A percentile compares a stretch with the other conserved stretches of the same genome.
Evolutionary conservation across 2,329 filamentous ascomycete genomes (phyloP).

Genomic region (Fusarium scirpi): DNA sequence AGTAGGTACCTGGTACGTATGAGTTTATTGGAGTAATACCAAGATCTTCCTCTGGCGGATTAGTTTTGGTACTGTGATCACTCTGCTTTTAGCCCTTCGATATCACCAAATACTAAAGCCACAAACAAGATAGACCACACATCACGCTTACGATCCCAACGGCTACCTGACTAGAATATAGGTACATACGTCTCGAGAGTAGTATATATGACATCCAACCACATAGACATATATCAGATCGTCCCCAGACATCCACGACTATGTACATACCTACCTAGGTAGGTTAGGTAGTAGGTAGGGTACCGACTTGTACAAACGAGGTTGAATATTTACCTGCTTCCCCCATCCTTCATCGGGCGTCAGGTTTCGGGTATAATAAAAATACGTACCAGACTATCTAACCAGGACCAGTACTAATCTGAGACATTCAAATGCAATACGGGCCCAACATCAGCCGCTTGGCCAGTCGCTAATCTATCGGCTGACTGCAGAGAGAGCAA

Average conservation of each 20-base stretch:
- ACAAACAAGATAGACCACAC: neutral
- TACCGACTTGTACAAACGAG: neutral
- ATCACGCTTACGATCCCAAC: neutral
- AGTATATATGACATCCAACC: neutral
- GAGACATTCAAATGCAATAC: constrained; percentile 9
- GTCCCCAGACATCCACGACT: neutral
- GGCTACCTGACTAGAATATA: neutral
- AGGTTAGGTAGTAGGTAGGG: neutral
- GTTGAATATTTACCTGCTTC: neutral
- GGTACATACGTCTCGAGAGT: neutral
- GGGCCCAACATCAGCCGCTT: constrained; percentile 9
- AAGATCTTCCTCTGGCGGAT: neutral
- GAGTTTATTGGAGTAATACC: neutral
- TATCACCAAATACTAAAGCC: neutral
- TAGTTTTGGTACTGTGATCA: neutral
- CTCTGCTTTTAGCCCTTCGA: neutral
- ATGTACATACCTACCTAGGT: neutral
- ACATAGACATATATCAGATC: neutral
- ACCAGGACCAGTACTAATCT: neutral
- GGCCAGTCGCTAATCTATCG: constrained; percentile 17
- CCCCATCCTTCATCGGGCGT: neutral
- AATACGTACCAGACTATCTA: neutral
- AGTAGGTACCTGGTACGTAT: neutral
- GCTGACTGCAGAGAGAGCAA: constrained; percentile 20
- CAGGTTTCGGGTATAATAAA: neutral